Evolutionary conservation across 1,139 yeast genomes (phyloP).

Genomic region (Geotrichum phurueaensis): DNA sequence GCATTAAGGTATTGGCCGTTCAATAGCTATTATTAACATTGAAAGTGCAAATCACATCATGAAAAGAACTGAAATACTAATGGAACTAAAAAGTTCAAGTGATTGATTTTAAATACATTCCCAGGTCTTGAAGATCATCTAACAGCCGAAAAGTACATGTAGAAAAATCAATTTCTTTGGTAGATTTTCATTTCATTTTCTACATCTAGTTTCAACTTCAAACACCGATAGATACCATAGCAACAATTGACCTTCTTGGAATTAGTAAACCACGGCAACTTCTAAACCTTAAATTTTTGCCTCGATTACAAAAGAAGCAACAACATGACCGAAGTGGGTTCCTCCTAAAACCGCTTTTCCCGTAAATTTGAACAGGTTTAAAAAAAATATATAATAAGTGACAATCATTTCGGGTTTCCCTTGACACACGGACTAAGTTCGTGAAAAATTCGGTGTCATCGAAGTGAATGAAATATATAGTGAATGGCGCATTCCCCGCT

Average conservation of each 20-base stretch:
- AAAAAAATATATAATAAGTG: too few species aligned
- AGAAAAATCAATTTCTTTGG: neutral
- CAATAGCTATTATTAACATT: neutral
- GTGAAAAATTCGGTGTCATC: too few species aligned
- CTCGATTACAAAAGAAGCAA: neutral
- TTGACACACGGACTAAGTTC: too few species aligned
- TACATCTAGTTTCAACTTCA: neutral
- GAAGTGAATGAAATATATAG: too few species aligned
- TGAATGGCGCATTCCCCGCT: too few species aligned
- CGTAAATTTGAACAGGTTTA: neutral
- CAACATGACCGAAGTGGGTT: neutral
- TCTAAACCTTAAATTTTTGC: neutral
- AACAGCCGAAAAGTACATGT: neutral
- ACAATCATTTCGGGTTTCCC: too few species aligned
- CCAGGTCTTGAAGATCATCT: neutral
- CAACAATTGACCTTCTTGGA: neutral
- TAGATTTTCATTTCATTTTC: neutral
- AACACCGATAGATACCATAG: neutral
- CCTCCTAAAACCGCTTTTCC: neutral
- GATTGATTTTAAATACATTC: neutral
- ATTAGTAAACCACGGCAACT: neutral
- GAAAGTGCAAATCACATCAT: neutral
- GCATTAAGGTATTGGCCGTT: neutral
- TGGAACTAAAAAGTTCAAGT: neutral
- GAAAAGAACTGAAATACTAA: neutral